These are phyloP conservation scores for Vitis hybrid DNA, from an alignment of 177 flowering plant species.

Conservation along the genomic window DNA sequence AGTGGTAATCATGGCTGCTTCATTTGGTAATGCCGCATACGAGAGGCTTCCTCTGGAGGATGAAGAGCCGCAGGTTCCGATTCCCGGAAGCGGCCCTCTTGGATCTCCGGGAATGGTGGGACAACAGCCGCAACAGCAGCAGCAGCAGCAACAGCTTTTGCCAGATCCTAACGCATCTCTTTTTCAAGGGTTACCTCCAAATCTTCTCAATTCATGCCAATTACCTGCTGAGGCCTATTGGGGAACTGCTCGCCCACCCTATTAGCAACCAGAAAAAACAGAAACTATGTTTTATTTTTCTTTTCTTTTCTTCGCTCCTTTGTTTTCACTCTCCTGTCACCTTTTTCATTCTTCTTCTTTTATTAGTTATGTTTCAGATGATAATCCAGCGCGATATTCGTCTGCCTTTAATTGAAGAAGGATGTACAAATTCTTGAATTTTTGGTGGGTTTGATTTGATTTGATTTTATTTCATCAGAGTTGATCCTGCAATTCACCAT, in stretches of 20 bases:
- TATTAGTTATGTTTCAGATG: slow-evolving; percentile 11
- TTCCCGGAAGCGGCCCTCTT: slow-evolving; percentile 18
- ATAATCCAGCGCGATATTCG: slow-evolving; percentile 9
- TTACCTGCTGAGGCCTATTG: slow-evolving; percentile 34
- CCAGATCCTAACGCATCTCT: slow-evolving; percentile 30
- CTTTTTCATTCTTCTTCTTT: slow-evolving; percentile 20
- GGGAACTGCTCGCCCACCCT: slow-evolving; percentile 33
- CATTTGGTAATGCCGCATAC: slow-evolving; percentile 71
- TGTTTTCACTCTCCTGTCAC: neutral
- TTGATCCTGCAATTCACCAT: neutral
- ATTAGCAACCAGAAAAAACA: slow-evolving; percentile 7
- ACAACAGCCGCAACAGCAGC: slow-evolving; percentile 24
- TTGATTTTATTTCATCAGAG: slow-evolving; percentile 1
- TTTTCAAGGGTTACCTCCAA: slow-evolving; percentile 33
- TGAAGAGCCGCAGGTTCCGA: slow-evolving; percentile 29
- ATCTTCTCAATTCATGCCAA: slow-evolving; percentile 31
- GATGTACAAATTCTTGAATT: slow-evolving; percentile 30
- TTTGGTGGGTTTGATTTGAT: slow-evolving; percentile 10
- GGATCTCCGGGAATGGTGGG: slow-evolving; percentile 21
- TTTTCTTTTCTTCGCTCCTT: neutral
- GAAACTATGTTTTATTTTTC: neutral
- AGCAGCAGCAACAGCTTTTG: slow-evolving; percentile 25
- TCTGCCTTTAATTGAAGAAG: slow-evolving; percentile 22
- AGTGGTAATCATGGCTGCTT: slow-evolving; percentile 73
- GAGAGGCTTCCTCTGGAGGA: slow-evolving; percentile 75